Evolutionary conservation across 768 basidiomycete species (phyloP).

Genomic region (Hydnomerulius pinastri): DNA sequence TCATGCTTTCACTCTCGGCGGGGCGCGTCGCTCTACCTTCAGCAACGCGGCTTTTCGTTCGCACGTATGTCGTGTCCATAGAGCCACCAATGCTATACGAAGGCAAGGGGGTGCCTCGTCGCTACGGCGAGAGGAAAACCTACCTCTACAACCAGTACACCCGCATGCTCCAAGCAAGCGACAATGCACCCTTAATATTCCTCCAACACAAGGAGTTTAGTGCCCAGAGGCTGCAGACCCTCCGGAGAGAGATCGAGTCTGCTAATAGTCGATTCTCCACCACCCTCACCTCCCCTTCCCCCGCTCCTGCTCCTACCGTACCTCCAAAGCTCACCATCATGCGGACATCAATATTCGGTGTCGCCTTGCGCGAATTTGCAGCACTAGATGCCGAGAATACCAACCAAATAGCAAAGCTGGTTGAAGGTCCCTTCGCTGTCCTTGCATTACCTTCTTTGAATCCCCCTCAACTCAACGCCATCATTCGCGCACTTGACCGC

Average conservation of each 20-base stretch:
- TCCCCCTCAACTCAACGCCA: conserved; percentile 68
- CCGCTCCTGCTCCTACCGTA: conserved; percentile 32
- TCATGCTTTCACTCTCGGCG: conserved; percentile 11
- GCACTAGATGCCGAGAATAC: conserved; percentile 51
- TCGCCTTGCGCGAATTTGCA: conserved; percentile 64
- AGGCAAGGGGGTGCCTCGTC: conserved; percentile 59
- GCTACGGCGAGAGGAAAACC: conserved; percentile 77
- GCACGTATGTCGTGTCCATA: conserved; percentile 60
- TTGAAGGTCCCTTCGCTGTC: conserved; percentile 64
- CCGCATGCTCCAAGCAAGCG: conserved; percentile 61
- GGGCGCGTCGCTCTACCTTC: conserved; percentile 8
- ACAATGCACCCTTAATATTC: conserved; percentile 67
- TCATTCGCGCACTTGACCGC: conserved; percentile 68
- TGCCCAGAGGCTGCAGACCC: conserved; percentile 61
- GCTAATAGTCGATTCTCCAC: conserved; percentile 48
- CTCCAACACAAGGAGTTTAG: conserved; percentile 78
- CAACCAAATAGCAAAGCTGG: conserved; percentile 53
- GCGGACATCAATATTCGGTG: conserved; percentile 79
- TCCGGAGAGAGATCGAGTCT: conserved; percentile 66
- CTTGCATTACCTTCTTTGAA: conserved; percentile 66
- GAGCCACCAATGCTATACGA: conserved; percentile 51
- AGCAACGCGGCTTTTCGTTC: conserved; percentile 24
- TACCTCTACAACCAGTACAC: conserved; percentile 82
- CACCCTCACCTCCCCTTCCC: conserved; percentile 32
- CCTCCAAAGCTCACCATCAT: conserved; percentile 66